These are phyloP conservation scores for Chloranthus sessilifolius DNA, from an alignment of 164 flowering plant species.

Conservation along the genomic window DNA sequence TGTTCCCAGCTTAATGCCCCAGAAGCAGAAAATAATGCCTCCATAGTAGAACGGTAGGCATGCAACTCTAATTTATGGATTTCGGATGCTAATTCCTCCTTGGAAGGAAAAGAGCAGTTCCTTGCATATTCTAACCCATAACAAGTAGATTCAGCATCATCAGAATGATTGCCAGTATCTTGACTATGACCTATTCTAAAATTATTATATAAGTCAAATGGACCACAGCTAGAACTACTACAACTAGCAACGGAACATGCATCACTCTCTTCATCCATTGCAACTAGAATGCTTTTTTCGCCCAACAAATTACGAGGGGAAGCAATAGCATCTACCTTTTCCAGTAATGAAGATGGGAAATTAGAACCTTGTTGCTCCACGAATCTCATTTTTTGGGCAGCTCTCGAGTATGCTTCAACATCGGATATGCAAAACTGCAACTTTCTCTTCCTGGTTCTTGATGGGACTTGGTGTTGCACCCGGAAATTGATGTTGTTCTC, in stretches of 20 bases:
- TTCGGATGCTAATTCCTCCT: constrained; percentile 39
- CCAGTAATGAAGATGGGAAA: constrained; percentile 18
- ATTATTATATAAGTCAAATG: constrained; percentile 13
- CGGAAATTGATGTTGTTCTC: constrained; percentile 11
- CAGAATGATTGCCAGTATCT: constrained; percentile 29
- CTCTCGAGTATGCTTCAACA: constrained; percentile 38
- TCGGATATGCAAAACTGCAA: constrained; percentile 20
- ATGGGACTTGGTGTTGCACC: constrained; percentile 22
- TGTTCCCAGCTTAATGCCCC: constrained; percentile 91
- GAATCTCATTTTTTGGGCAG: constrained; percentile 24
- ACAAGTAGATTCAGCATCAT: constrained; percentile 68
- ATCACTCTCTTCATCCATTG: constrained; percentile 34
- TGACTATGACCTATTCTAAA: constrained; percentile 21
- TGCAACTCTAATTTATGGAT: constrained; percentile 74
- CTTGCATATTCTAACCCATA: constrained; percentile 25
- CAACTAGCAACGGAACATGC: constrained; percentile 78
- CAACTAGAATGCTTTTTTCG: constrained; percentile 37
- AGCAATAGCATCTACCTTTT: constrained; percentile 50
- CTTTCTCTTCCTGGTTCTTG: constrained; percentile 36
- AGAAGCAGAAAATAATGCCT: constrained; percentile 64
- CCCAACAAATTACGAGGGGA: constrained; percentile 34
- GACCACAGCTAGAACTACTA: constrained; percentile 32
- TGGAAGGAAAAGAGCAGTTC: constrained; percentile 24
- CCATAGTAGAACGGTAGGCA: constrained; percentile 72
- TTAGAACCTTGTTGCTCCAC: constrained; percentile 10